Evolutionary conservation across 257 asterid genomes (phyloP).

Genomic region (Solanum chilense): DNA sequence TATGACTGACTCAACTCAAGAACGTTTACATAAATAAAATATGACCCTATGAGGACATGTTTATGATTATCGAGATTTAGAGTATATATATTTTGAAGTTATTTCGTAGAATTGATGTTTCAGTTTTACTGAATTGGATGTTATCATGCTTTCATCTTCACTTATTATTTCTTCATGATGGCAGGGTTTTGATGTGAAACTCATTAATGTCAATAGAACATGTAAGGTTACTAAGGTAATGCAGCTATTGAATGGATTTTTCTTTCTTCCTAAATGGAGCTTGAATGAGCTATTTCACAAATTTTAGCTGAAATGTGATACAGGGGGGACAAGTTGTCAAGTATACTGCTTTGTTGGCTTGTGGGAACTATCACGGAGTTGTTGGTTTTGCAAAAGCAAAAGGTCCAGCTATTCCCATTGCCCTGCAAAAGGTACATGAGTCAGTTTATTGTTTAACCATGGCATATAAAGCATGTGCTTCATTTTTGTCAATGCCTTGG

Average conservation of each 20-base stretch:
- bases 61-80: background rate
- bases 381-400: conserved; percentile 94
- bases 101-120: background rate
- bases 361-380: conserved; percentile 93
- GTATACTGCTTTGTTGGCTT: conserved; percentile 81
- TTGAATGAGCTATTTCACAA: background rate
- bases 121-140: background rate
- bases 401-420: conserved; percentile 67
- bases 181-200: conserved; percentile 94
- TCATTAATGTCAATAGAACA: conserved; percentile 74
- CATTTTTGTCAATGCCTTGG: background rate
- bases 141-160: background rate
- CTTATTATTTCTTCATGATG: conserved; percentile 9
- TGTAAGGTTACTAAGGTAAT: conserved; percentile 88
- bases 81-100: background rate
- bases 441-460: background rate
- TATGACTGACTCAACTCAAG: background rate
- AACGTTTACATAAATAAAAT: background rate
- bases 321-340: conserved; percentile 88
- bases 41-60: background rate
- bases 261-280: background rate
- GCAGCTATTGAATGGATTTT: background rate
- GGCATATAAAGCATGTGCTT: background rate
- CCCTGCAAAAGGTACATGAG: conserved; percentile 71
- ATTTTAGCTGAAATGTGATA: background rate